Evolutionary conservation across 345 rosid species (phyloP), one percentile per base, ranked within the genome.

Genomic region (Raphanus sativus): DNA sequence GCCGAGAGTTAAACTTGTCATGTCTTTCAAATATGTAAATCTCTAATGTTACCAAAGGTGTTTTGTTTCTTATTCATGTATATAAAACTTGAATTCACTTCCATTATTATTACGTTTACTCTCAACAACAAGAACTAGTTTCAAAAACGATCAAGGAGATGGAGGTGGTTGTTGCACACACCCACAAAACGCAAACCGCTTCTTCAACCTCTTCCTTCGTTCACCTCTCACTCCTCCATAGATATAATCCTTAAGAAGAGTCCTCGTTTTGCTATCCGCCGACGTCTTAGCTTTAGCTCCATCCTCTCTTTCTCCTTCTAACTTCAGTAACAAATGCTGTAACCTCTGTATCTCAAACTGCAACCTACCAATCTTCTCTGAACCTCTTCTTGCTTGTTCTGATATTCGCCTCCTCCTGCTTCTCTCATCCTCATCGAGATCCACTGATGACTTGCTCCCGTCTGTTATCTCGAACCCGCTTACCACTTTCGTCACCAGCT

Each of bases 321-420:
- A 73, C 83, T 90, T 91, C 81, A 87, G 62, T 48, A 96, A 72
- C 55, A 93, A 78, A 79, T 85, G 86, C 86, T 91, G 98, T 65
- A 96, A 60, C 80, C 89, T 93, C 86, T 91, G 97, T 83, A 93
- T 88, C 86, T 96, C 98, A 77, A 91, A 62, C 81, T 96, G 97
- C 82, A 96, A 81, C 74, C 91, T 82, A 16, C 97, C 93, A 8
- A 90, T 87, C 86, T 86, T 93, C 85, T 96, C 98, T 1, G 97
- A 90, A 67, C 84, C 92, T 78, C 88, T 86, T 77, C 88, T 87
- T 60, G 97, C 95, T 76, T 93, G 95, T 48, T 93, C 97, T 1
- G 90, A 81, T 48, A 86, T 70, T 70, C 83, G 83, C 67, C 83
- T 86, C 73, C 86, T 85, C 24, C 87, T 84, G 16, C 42, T 72